A percentile compares a stretch with the other conserved stretches of the same genome.
phyloP scores from a whole-genome alignment of 2,329 filamentous ascomycete genomes.

The Paracoccidioides lutzii region DNA sequence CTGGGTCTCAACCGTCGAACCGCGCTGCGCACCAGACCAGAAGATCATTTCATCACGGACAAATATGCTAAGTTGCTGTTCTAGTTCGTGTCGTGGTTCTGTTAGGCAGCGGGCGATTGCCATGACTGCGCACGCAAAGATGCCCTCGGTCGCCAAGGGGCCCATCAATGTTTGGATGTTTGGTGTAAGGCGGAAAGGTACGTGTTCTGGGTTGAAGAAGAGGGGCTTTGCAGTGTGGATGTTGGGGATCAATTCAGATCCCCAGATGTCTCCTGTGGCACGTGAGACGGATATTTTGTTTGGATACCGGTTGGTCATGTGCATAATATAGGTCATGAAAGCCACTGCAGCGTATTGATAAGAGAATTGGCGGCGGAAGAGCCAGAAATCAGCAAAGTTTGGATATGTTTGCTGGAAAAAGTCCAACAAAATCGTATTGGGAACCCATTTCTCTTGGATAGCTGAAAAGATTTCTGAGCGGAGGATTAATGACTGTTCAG shows the following conservation, averaged over 20 bases:
- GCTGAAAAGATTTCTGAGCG: conserved; percentile 85
- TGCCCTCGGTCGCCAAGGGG: conserved; percentile 86
- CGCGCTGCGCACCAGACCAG: conserved; percentile 73
- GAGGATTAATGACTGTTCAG: conserved; percentile 56
- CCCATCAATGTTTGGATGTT: conserved; percentile 96
- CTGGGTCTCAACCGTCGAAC: conserved; percentile 50
- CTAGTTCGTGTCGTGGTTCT: conserved; percentile 69
- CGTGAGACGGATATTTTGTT: conserved; percentile 90
- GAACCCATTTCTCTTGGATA: conserved; percentile 88
- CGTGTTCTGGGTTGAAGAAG: conserved; percentile 89
- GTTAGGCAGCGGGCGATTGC: conserved; percentile 88
- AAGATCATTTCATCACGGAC: conserved; percentile 97
- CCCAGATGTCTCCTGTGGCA: conserved; percentile 86
- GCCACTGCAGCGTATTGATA: conserved; percentile 91
- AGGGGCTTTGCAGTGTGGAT: conserved; percentile 74
- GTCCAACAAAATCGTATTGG: conserved; percentile 65
- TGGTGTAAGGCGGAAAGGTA: conserved; percentile 92
- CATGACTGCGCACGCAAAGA: conserved; percentile 92
- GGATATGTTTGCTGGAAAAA: conserved; percentile 85
- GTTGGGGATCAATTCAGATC: conserved; percentile 80
- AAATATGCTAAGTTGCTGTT: conserved; percentile 86
- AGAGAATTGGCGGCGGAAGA: conserved; percentile 93
- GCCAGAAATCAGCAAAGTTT: conserved; percentile 88
- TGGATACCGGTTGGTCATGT: conserved; percentile 91
- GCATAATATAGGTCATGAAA: conserved; percentile 97